phyloP scores from a whole-genome alignment of 225 moss, liverwort and hornwort species.

The Thuidium tamariscinum region DNA sequence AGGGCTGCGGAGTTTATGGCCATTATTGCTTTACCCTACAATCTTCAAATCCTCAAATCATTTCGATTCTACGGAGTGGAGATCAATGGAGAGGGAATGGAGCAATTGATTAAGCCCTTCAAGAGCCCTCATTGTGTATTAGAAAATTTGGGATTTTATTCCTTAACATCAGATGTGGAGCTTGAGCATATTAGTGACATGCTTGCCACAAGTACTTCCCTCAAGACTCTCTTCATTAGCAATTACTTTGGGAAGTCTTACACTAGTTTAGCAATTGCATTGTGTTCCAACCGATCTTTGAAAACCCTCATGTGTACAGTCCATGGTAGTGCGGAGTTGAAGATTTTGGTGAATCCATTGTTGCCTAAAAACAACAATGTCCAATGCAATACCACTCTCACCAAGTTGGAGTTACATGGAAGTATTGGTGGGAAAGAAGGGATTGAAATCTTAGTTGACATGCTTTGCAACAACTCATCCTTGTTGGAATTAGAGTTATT shows the following conservation, averaged over 20 bases:
- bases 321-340: not conserved
- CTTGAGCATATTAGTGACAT: not conserved
- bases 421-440: not conserved
- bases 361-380: not conserved
- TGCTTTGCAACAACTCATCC: not conserved
- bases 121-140: not conserved
- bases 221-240: too few relatives aligned
- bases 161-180: not conserved
- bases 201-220: not conserved
- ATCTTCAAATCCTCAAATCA: not conserved
- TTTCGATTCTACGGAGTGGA: too few relatives aligned
- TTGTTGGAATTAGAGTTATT: accelerated
- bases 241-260: not conserved
- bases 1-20: not conserved
- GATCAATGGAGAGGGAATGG: not conserved
- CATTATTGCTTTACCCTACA: not conserved
- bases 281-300: not conserved
- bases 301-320: accelerated
- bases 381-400: not conserved
- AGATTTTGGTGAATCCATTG: not conserved
- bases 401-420: accelerated
- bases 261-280: accelerated
- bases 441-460: not conserved
- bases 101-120: not conserved
- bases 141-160: accelerated